phyloP scores from a whole-genome alignment of 2,329 filamentous ascomycete species.

The Coniochaeta sp. region DNA sequence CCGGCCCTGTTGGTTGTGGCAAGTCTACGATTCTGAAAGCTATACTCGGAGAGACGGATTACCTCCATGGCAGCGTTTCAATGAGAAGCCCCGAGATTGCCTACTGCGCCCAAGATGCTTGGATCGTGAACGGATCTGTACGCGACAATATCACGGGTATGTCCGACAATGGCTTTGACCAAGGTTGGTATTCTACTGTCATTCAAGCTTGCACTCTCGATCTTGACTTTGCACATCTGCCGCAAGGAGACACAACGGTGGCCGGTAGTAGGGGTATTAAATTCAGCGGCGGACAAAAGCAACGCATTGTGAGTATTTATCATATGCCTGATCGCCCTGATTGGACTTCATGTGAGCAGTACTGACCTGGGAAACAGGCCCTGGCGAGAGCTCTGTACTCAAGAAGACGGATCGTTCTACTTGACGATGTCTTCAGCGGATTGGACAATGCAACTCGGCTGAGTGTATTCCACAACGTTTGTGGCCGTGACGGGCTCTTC shows the following conservation, averaged over 20 bases:
- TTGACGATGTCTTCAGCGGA: constrained; percentile 31
- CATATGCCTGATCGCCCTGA: too few relatives aligned
- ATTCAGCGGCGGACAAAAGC: neutral
- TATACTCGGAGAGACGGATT: neutral
- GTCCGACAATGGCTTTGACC: neutral
- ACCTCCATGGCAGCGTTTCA: too few relatives aligned
- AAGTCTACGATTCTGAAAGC: neutral
- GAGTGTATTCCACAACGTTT: neutral
- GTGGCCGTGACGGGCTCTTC: neutral
- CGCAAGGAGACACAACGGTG: neutral
- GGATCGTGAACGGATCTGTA: neutral
- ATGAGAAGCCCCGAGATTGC: neutral
- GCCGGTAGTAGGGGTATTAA: neutral
- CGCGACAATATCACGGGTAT: neutral
- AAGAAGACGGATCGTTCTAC: constrained; percentile 19
- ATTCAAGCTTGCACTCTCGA: neutral
- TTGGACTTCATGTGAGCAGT: too few relatives aligned
- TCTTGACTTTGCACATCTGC: neutral
- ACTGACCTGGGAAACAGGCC: too few relatives aligned
- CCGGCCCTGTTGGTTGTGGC: neutral
- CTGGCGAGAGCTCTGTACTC: constrained; percentile 24
- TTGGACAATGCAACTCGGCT: constrained; percentile 9
- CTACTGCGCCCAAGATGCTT: neutral
- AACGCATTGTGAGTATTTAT: neutral
- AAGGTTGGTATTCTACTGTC: neutral